A percentile compares a stretch with the other conserved stretches of the same genome.
phyloP scores from a whole-genome alignment of 169 alveolate genomes.

The Plasmodium inui region DNA sequence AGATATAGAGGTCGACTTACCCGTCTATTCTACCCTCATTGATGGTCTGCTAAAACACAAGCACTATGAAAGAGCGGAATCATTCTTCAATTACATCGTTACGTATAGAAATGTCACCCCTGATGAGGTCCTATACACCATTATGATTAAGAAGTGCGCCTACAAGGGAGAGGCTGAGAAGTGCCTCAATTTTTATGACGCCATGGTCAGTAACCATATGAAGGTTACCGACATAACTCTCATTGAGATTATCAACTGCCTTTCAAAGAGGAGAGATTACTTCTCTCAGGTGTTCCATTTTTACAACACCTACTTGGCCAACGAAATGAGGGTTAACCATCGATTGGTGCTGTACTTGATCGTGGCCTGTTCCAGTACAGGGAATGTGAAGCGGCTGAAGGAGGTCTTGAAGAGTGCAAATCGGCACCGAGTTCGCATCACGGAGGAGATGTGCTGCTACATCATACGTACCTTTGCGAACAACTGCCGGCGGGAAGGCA shows the following conservation, averaged over 20 bases:
- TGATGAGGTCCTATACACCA: slow-evolving; percentile 88
- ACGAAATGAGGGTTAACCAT: slow-evolving; percentile 79
- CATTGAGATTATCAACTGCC: slow-evolving; percentile 82
- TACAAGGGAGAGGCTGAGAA: slow-evolving; percentile 84
- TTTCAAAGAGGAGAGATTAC: slow-evolving; percentile 78
- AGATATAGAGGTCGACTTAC: slow-evolving; percentile 81
- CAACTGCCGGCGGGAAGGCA: slow-evolving; percentile 51
- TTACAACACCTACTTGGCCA: slow-evolving; percentile 84
- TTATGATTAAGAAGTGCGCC: slow-evolving; percentile 87
- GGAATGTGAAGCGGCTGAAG: slow-evolving; percentile 80
- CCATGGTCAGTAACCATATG: slow-evolving; percentile 79
- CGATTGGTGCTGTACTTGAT: slow-evolving; percentile 56
- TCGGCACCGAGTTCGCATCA: slow-evolving; percentile 62
- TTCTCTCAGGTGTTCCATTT: slow-evolving; percentile 84
- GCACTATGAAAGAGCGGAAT: slow-evolving; percentile 82
- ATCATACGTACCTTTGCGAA: slow-evolving; percentile 79
- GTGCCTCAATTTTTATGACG: slow-evolving; percentile 85
- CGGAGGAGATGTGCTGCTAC: slow-evolving; percentile 66
- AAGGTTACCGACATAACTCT: slow-evolving; percentile 87
- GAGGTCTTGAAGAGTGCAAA: slow-evolving; percentile 78
- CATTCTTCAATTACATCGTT: slow-evolving; percentile 83
- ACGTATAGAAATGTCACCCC: slow-evolving; percentile 89
- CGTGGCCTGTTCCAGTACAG: slow-evolving; percentile 81
- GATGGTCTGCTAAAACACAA: slow-evolving; percentile 84
- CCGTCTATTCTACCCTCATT: slow-evolving; percentile 84